A percentile compares a stretch with the other conserved stretches of the same genome.
phyloP scores from a whole-genome alignment of 768 basidiomycete genomes.

The Psilocybe subaeruginosa region DNA sequence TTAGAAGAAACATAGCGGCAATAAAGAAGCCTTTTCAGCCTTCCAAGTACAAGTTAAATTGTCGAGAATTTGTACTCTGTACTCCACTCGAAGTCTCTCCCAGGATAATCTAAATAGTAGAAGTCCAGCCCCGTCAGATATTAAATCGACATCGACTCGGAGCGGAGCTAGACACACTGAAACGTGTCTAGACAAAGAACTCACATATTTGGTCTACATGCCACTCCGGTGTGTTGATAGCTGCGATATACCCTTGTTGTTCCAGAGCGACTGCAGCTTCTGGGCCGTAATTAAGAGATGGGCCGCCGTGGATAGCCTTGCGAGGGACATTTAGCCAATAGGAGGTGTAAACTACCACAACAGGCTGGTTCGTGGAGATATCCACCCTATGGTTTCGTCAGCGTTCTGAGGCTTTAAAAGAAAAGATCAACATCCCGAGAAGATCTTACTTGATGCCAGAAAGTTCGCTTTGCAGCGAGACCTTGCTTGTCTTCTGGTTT shows the following conservation, averaged over 20 bases:
- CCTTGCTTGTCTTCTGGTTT: slow-evolving; percentile 28
- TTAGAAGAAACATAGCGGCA: no score
- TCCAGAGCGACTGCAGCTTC: slow-evolving; percentile 54
- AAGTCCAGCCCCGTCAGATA: not conserved
- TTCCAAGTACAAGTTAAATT: slow-evolving; percentile 1
- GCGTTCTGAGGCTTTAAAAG: no score
- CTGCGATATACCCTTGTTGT: slow-evolving; percentile 55
- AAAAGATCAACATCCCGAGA: not conserved
- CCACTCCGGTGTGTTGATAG: slow-evolving; percentile 61
- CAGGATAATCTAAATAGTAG: slow-evolving; percentile 38
- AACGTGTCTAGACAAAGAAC: slow-evolving; percentile 20
- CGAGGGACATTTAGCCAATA: slow-evolving; percentile 48
- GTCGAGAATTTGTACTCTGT: slow-evolving; percentile 52
- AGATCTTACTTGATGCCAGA: slow-evolving; percentile 49
- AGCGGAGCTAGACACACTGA: not conserved
- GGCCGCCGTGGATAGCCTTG: slow-evolving; percentile 52
- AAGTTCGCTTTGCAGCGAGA: slow-evolving; percentile 47
- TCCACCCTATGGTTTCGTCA: slow-evolving; percentile 38
- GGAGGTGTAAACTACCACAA: slow-evolving; percentile 52
- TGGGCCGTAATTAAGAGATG: slow-evolving; percentile 39
- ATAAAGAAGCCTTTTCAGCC: not conserved
- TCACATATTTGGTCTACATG: slow-evolving; percentile 54
- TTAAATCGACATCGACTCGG: not conserved
- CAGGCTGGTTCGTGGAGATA: slow-evolving; percentile 53
- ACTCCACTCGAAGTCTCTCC: slow-evolving; percentile 46